Conservation (phyloP, 768 basidiomycete genomes). For the Chlorophyllum brunneum region DNA sequence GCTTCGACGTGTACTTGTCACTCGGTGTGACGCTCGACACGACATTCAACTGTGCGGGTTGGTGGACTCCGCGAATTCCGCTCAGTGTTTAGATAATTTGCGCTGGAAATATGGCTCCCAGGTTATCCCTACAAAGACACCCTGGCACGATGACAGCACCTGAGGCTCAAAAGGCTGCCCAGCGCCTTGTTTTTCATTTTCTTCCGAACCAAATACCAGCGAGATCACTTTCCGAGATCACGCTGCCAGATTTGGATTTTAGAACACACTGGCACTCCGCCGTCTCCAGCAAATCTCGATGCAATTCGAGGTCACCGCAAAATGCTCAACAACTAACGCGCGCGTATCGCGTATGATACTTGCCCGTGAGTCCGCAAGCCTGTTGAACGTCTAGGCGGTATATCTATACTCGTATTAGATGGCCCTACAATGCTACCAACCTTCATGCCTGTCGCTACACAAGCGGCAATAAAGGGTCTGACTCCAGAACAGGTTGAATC, state of each 20-base stretch:
- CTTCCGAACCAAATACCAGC: neutral
- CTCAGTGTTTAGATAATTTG: too few relatives aligned
- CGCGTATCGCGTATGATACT: slow-evolving; percentile 84
- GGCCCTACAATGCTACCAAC: slow-evolving; percentile 81
- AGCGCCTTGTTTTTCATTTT: too few relatives aligned
- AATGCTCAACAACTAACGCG: slow-evolving; percentile 77
- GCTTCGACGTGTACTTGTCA: slow-evolving; percentile 13
- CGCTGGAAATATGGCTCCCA: too few relatives aligned
- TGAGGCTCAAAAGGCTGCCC: too few relatives aligned
- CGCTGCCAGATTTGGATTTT: slow-evolving; percentile 7
- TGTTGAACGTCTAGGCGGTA: neutral
- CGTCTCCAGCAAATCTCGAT: slow-evolving; percentile 35
- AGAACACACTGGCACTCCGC: slow-evolving; percentile 17
- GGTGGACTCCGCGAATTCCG: too few relatives aligned
- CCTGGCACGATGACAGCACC: too few relatives aligned
- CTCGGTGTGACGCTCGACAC: slow-evolving; percentile 4
- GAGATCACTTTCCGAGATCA: neutral
- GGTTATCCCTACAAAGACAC: too few relatives aligned
- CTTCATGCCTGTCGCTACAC: slow-evolving; percentile 93
- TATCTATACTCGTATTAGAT: slow-evolving; percentile 38
- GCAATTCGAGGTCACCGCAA: slow-evolving; percentile 81
- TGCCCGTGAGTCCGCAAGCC: slow-evolving; percentile 50
- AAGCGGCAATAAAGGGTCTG: slow-evolving; percentile 90
- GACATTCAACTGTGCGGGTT: neutral
- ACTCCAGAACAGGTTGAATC: slow-evolving; percentile 81